These are phyloP conservation scores for Globomyces pollinis-pini DNA, from an alignment of 192 early-diverging fungal species.

Conservation along the genomic window DNA sequence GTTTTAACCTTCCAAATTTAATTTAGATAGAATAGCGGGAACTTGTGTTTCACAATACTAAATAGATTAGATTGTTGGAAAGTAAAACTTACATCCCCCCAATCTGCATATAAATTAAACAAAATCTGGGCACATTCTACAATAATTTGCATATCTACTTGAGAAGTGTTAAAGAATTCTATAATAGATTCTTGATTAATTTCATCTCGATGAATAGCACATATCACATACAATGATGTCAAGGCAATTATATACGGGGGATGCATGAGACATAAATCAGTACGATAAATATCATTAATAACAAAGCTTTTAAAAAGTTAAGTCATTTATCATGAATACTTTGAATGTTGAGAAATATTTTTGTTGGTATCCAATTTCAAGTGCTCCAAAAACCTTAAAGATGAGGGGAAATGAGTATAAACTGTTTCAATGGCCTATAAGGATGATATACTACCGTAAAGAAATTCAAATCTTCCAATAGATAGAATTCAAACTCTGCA, in stretches of 20 bases:
- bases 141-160: neutral
- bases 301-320: constrained; percentile 39
- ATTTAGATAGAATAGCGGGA: too few relatives aligned
- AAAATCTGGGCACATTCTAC: neutral
- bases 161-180: neutral
- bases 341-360: neutral
- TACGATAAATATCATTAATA: constrained; percentile 76
- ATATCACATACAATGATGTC: constrained; percentile 65
- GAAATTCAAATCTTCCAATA: constrained; percentile 86
- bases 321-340: neutral
- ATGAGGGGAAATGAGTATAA: constrained; percentile 7
- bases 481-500: constrained; percentile 88
- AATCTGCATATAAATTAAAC: constrained; percentile 1
- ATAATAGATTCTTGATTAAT: neutral
- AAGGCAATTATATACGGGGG: constrained; percentile 86
- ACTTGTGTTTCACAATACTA: too few relatives aligned
- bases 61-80: too few relatives aligned
- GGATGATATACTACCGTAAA: constrained; percentile 84
- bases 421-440: constrained; percentile 61
- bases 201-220: constrained; percentile 18
- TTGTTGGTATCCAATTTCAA: neutral
- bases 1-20: too few relatives aligned
- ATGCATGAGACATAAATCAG: constrained; percentile 73
- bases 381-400: neutral
- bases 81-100: too few relatives aligned